Conservation (phyloP, 148 eudicot species). For the Suaeda aralocaspica region DNA sequence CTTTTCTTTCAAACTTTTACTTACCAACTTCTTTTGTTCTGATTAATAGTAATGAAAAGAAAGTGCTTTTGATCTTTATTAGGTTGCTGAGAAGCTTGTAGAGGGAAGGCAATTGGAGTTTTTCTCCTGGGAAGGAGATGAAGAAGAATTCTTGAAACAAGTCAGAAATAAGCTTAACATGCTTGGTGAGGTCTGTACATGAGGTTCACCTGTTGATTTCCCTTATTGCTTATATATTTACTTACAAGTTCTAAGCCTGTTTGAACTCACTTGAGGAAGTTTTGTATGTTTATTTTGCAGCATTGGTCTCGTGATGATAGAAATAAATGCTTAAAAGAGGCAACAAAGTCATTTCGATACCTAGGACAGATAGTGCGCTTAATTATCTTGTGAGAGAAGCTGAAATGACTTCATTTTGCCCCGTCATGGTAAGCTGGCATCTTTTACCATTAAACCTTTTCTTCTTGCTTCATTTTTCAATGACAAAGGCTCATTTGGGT, state of each 20-base stretch:
- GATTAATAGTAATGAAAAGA: too few relatives aligned
- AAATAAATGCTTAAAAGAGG: constrained; percentile 78
- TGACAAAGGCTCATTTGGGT: neutral
- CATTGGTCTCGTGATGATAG: constrained; percentile 89
- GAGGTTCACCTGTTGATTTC: constrained; percentile 10
- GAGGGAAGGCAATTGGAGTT: constrained; percentile 61
- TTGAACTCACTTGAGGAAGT: neutral
- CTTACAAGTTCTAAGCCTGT: neutral
- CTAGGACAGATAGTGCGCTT: constrained; percentile 83
- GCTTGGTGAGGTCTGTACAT: constrained; percentile 58
- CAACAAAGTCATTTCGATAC: constrained; percentile 65
- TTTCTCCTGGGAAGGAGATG: constrained; percentile 69
- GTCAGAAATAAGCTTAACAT: constrained; percentile 70
- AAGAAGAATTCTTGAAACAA: constrained; percentile 54
- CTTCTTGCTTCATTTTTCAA: too few relatives aligned
- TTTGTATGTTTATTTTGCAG: constrained; percentile 39
- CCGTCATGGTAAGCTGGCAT: neutral
- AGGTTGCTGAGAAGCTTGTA: constrained; percentile 71
- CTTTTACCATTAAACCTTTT: too few relatives aligned
- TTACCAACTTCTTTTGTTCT: neutral
- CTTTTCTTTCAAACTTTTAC: neutral
- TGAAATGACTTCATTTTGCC: neutral
- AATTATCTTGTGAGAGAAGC: constrained; percentile 50
- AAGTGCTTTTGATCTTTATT: neutral
- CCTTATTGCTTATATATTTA: neutral